phyloP scores from a whole-genome alignment of 768 basidiomycete species.

The Tulasnella sp. region DNA sequence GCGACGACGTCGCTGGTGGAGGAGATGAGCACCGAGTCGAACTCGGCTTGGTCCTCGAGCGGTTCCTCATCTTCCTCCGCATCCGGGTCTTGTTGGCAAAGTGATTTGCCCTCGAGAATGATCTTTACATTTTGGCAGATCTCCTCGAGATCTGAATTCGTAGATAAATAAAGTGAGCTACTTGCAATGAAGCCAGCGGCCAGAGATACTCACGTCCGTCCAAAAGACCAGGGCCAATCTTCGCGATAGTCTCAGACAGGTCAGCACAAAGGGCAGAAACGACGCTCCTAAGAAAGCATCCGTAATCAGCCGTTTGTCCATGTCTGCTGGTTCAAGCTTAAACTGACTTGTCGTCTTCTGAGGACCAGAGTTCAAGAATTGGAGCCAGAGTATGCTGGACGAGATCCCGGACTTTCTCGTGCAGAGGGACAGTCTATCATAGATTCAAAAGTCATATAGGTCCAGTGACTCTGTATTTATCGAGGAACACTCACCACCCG shows the following conservation, averaged over 20 bases:
- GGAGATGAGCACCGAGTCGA: slow-evolving; percentile 89
- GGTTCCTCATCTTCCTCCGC: slow-evolving; percentile 79
- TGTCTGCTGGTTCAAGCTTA: slow-evolving; percentile 13
- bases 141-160: slow-evolving; percentile 41
- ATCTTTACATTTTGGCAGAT: slow-evolving; percentile 74
- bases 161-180: not conserved
- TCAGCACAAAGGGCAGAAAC: slow-evolving; percentile 79
- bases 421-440: slow-evolving; percentile 38
- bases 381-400: slow-evolving; percentile 61
- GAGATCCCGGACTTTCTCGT: slow-evolving; percentile 63
- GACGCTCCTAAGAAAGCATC: slow-evolving; percentile 50
- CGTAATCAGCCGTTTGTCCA: slow-evolving; percentile 5
- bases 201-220: slow-evolving; percentile 49
- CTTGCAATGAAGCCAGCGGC: slow-evolving; percentile 20
- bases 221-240: slow-evolving; percentile 79
- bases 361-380: slow-evolving; percentile 79
- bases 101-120: slow-evolving; percentile 85
- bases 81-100: slow-evolving; percentile 94
- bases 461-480: no score
- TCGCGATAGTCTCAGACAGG: slow-evolving; percentile 84
- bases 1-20: slow-evolving; percentile 92
- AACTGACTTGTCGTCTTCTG: slow-evolving; percentile 94
- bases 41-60: slow-evolving; percentile 80
- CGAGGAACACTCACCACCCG: slow-evolving; percentile 38
- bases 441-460: slow-evolving; percentile 8